Evolutionary conservation across 306 rosid species (phyloP).

Genomic region (Pueraria montana): DNA sequence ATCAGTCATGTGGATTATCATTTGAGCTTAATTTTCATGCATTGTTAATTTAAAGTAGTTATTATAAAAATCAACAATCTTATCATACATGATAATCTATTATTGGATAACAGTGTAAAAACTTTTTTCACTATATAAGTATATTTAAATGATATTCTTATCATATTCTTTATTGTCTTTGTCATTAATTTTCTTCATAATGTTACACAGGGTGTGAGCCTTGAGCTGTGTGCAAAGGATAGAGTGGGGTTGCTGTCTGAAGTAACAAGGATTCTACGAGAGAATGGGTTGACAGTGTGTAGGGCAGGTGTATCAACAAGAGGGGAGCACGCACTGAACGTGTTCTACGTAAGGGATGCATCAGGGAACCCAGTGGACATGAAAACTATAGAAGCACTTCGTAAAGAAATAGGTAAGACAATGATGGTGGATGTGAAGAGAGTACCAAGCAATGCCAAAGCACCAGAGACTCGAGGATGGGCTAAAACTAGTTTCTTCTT

Average conservation of each 20-base stretch:
- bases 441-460: constrained; percentile 64
- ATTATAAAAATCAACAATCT: no score
- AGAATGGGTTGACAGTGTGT: constrained; percentile 77
- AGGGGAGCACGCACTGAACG: constrained; percentile 81
- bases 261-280: constrained; percentile 86
- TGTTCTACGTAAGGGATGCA: constrained; percentile 84
- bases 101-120: no score
- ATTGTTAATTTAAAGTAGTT: no score
- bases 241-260: constrained; percentile 82
- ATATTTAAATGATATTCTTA: not conserved
- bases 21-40: not conserved
- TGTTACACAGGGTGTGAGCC: constrained; percentile 70
- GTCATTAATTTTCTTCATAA: not conserved
- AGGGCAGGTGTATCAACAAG: constrained; percentile 84
- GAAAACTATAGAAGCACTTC: constrained; percentile 68
- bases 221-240: constrained; percentile 84
- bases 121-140: no score
- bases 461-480: constrained; percentile 75
- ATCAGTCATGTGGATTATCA: not conserved
- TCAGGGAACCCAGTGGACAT: constrained; percentile 79
- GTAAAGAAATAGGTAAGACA: constrained; percentile 76
- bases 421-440: constrained; percentile 80
- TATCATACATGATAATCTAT: no score
- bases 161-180: not conserved
- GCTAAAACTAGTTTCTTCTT: constrained; percentile 87